Evolutionary conservation across 108 stramenopile species (phyloP), one percentile per base, ranked within the genome.

Genomic region (Nitzschia sp.): DNA sequence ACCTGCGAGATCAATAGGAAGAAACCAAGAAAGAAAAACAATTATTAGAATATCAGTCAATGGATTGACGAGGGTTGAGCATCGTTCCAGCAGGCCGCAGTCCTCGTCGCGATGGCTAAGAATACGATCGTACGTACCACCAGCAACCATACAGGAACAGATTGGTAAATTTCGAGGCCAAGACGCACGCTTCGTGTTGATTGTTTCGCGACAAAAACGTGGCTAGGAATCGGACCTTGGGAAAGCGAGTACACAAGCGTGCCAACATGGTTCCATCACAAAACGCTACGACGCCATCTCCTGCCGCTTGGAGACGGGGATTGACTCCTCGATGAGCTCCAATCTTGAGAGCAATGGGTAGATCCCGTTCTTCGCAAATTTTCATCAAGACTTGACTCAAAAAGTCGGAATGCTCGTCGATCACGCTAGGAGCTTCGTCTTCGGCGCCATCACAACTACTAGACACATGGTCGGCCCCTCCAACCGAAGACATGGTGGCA

Each of bases 341-440:
- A 56, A 97, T 86, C 71, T 97, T 95, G 22, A 95, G 66, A 16
- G 94, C 94, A 23, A 97, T 26, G 0, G 96, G 92, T 3, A 97
- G 75, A 27, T 86, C 71, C 50, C 85, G 69, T 63, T 97, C 94
- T 50, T 89, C 84, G 35, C 91, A 92, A 6, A 95, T 81, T 52
- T 77, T 85, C 77, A 95, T 84, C 25, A 95, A 58, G 0, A 93
- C 91, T 19, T 92, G 83, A 22, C 71, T 77, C 21, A 95, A 60
- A 64, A 92, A 90, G 52, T 90, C 90, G 52, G 84, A 87, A 21
- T 77, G 26, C 50, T 93, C 88, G 58, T 93, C 75, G 47, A 93
- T 86, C 9, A 87, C 63, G 38, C 83, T 92, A 21, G 88, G 80
- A 21, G 76, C 38, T 50, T 77, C 85, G n/a, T 77, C 82, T 26